Percentiles rank a stretch among this genome's conserved stretches.
Conservation (phyloP, 257 asterid genomes). For the Nicotiana tabacum region DNA sequence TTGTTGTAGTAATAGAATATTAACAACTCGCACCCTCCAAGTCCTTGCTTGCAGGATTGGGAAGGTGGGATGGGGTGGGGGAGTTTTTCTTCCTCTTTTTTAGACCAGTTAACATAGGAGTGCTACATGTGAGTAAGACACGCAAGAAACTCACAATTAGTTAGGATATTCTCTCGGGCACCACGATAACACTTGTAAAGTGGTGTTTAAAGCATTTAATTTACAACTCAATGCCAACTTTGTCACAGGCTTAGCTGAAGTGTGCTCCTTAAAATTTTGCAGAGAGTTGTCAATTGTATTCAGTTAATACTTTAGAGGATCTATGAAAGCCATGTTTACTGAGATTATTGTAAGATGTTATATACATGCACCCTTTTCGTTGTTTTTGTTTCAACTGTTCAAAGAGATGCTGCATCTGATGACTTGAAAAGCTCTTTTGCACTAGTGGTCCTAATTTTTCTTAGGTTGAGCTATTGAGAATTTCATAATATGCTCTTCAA, state of each 20-base stretch:
- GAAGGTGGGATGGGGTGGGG: not conserved
- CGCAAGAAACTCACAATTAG: not conserved
- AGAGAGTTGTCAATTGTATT: not conserved
- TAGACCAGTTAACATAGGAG: not conserved
- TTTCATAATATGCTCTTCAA: constrained; percentile 2
- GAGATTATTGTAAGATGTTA: not conserved
- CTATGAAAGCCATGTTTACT: not conserved
- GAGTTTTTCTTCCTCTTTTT: too few species aligned
- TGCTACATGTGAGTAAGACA: constrained; percentile 2
- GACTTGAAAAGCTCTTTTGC: not conserved
- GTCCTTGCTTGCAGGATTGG: not conserved
- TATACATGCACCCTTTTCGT: not conserved
- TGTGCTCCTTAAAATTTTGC: not conserved
- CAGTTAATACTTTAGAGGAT: not conserved
- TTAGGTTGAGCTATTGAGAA: not conserved
- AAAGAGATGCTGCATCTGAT: constrained; percentile 1
- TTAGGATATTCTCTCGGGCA: not conserved
- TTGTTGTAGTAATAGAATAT: not conserved
- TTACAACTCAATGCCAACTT: not conserved
- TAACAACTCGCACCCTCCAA: not conserved
- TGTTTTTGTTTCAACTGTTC: not conserved
- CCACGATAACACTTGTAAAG: not conserved
- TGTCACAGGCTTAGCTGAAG: not conserved
- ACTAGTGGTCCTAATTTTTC: not conserved
- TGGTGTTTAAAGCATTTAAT: not conserved